Conservation (phyloP, 139 green algal genomes). For the Yamagishiella unicocca region DNA sequence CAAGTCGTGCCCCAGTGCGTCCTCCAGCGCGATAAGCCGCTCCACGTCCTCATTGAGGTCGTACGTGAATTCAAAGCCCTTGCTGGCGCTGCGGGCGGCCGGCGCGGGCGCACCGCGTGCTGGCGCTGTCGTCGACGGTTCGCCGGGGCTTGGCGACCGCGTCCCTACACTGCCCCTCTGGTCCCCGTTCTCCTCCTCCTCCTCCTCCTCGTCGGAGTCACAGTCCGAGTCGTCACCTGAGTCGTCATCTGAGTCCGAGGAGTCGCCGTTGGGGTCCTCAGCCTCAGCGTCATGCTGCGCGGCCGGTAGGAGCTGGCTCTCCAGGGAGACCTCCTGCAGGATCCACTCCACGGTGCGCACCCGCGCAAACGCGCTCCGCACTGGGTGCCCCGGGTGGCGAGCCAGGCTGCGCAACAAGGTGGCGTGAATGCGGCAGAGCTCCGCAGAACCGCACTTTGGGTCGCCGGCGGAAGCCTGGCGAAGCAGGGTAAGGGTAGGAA, state of each 20-base stretch:
- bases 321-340: slow-evolving; percentile 66
- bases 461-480: slow-evolving; percentile 35
- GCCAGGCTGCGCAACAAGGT: slow-evolving; percentile 43
- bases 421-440: slow-evolving; percentile 48
- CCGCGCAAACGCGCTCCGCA: slow-evolving; percentile 14
- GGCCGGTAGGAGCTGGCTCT: slow-evolving; percentile 43
- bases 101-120: not conserved
- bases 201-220: not conserved
- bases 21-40: slow-evolving; percentile 68
- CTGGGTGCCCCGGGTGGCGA: not conserved
- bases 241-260: not conserved
- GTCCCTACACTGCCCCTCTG: not conserved
- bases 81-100: not conserved
- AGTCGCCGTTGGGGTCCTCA: not conserved
- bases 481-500: too few species aligned
- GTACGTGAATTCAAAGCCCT: slow-evolving; percentile 66
- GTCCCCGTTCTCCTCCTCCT: not conserved
- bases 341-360: slow-evolving; percentile 65
- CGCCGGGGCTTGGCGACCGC: not conserved
- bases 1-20: slow-evolving; percentile 38
- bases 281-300: not conserved
- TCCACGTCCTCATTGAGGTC: slow-evolving; percentile 82
- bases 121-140: not conserved
- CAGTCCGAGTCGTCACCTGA: too few species aligned
- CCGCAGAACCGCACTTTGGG: slow-evolving; percentile 33